Conservation (phyloP, 768 basidiomycete genomes). For the Xanthoconium purpureum region DNA sequence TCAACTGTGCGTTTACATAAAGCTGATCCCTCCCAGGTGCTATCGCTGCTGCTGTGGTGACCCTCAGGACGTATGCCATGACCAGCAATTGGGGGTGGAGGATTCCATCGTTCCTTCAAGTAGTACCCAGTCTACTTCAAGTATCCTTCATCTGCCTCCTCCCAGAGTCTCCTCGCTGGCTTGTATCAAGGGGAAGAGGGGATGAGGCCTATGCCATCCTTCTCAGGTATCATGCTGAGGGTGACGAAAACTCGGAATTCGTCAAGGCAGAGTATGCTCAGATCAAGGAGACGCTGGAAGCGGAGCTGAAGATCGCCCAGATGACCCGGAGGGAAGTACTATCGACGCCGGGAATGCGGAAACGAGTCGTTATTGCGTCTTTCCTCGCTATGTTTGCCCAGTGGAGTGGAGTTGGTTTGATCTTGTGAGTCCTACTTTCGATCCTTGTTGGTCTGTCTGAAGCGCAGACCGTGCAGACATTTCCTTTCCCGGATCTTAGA, state of each 20-base stretch:
- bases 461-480: not conserved
- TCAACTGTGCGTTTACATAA: too few species aligned
- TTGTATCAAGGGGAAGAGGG: conserved; percentile 52
- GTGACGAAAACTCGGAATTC: conserved; percentile 32
- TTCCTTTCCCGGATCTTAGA: not conserved
- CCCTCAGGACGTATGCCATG: conserved; percentile 64
- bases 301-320: conserved; percentile 5
- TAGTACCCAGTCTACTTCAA: conserved; percentile 50
- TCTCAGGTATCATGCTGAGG: conserved; percentile 59
- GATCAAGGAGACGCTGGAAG: conserved; percentile 53
- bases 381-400: conserved; percentile 14
- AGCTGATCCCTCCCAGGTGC: conserved; percentile 4
- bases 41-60: conserved; percentile 43
- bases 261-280: conserved; percentile 44
- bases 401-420: conserved; percentile 11
- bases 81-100: conserved; percentile 60
- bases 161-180: conserved; percentile 65
- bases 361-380: conserved; percentile 11
- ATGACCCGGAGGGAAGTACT: not conserved
- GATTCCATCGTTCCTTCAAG: conserved; percentile 56
- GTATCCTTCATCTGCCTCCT: conserved; percentile 53
- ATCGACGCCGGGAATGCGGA: conserved; percentile 15
- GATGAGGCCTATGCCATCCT: conserved; percentile 48
- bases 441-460: not conserved
- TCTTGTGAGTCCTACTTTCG: not conserved